A percentile compares a stretch with the other conserved stretches of the same genome.
phyloP scores from a whole-genome alignment of 202 grass and related monocot genomes.

The Schoenoplectus triqueter region DNA sequence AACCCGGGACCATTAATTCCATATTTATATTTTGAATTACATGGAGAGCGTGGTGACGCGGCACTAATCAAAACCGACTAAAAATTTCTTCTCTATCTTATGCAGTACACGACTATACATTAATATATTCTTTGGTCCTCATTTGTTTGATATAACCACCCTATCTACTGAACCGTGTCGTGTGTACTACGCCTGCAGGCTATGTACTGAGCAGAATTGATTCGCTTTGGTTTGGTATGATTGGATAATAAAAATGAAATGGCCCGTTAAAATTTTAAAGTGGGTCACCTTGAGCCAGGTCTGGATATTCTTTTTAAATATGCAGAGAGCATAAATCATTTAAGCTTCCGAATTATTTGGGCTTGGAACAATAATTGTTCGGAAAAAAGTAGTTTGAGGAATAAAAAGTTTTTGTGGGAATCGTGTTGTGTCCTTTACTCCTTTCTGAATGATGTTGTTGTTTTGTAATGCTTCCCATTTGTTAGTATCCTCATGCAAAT shows the following conservation, averaged over 20 bases:
- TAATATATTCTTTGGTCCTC: not conserved
- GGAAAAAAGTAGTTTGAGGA: not conserved
- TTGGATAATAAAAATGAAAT: not conserved
- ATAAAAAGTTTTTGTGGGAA: not conserved
- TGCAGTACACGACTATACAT: not conserved
- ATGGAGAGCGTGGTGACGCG: not conserved
- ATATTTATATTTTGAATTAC: too few species aligned
- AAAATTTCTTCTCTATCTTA: not conserved
- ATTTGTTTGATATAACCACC: constrained; percentile 6
- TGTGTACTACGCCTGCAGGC: too few species aligned
- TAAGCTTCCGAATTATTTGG: not conserved
- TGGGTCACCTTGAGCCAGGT: not conserved
- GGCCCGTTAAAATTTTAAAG: not conserved
- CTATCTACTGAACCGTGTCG: not conserved
- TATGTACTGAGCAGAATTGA: too few species aligned
- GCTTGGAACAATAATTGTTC: not conserved
- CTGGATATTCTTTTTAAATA: not conserved
- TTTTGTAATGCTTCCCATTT: not conserved
- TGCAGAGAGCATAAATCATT: not conserved
- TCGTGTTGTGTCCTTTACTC: not conserved
- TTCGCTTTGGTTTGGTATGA: not conserved
- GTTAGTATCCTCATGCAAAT: too few species aligned
- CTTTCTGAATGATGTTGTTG: not conserved
- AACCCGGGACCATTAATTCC: not conserved
- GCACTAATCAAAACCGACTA: not conserved